A percentile compares a stretch with the other conserved stretches of the same genome.
Conservation (phyloP, 108 stramenopile species). For the Skeletonema menzelii region DNA sequence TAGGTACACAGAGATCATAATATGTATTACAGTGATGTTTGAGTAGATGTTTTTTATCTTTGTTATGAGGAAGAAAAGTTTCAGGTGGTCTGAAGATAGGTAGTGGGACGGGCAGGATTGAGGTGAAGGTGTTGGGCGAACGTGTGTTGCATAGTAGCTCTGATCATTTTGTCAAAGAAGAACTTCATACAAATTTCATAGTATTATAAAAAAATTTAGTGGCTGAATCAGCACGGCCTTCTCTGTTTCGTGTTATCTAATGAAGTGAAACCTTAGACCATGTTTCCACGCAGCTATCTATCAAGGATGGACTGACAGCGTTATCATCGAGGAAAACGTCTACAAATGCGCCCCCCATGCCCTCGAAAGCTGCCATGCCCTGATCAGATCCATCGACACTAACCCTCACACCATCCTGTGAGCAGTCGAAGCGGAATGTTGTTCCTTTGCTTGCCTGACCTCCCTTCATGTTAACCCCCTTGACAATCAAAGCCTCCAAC, state of each 20-base stretch:
- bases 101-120: too few species aligned
- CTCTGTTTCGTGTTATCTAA: not conserved
- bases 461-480: not conserved
- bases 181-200: too few species aligned
- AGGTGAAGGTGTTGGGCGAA: too few species aligned
- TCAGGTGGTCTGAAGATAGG: too few species aligned
- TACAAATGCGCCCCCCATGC: slow-evolving; percentile 1
- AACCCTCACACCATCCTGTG: not conserved
- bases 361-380: not conserved
- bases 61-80: too few species aligned
- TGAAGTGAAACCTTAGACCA: not conserved
- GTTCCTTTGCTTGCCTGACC: slow-evolving; percentile 1
- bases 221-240: too few species aligned
- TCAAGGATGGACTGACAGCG: not conserved
- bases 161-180: too few species aligned
- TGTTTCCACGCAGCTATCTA: not conserved
- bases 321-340: not conserved
- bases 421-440: slow-evolving; percentile 1
- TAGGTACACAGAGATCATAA: too few species aligned
- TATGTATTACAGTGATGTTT: too few species aligned
- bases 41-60: too few species aligned
- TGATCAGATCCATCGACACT: slow-evolving; percentile 2
- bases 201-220: too few species aligned
- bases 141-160: too few species aligned
- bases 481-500: not conserved